Evolutionary conservation across 2,329 filamentous ascomycete species (phyloP).

Genomic region (Rachicladosporium sp.): DNA sequence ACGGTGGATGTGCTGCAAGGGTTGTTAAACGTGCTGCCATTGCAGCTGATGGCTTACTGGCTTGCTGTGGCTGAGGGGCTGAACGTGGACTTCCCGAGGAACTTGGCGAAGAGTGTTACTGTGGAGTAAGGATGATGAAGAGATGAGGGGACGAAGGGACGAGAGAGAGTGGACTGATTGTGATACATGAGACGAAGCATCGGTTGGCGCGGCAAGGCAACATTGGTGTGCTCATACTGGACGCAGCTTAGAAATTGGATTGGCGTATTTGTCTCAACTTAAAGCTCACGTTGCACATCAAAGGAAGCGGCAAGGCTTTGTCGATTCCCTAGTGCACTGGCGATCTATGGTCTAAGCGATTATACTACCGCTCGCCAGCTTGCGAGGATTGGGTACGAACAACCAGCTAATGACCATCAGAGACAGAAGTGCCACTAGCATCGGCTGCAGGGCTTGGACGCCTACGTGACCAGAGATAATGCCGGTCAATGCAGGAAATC

Average conservation of each 20-base stretch:
- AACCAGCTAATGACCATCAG: conserved; percentile 21
- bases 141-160: no score
- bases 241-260: no score
- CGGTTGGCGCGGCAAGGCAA: no score
- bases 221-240: no score
- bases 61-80: conserved; percentile 89
- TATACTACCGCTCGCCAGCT: no score
- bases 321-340: no score
- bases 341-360: no score
- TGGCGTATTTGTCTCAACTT: no score
- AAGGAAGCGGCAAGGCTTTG: no score
- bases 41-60: conserved; percentile 99
- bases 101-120: conserved; percentile 97
- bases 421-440: conserved; percentile 36
- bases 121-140: conserved; percentile 57
- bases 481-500: conserved; percentile 13
- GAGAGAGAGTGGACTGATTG: no score
- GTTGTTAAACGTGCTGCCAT: conserved; percentile 90
- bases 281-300: no score
- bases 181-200: no score
- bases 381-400: conserved; percentile 8
- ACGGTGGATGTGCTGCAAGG: conserved; percentile 94
- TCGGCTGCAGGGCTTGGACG: conserved; percentile 40
- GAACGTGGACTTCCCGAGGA: conserved; percentile 97
- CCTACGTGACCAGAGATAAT: conserved; percentile 24